Base-by-base conservation (phyloP, 371 early-diverging fungal genomes). In the Gilbertella persicaria region DNA sequence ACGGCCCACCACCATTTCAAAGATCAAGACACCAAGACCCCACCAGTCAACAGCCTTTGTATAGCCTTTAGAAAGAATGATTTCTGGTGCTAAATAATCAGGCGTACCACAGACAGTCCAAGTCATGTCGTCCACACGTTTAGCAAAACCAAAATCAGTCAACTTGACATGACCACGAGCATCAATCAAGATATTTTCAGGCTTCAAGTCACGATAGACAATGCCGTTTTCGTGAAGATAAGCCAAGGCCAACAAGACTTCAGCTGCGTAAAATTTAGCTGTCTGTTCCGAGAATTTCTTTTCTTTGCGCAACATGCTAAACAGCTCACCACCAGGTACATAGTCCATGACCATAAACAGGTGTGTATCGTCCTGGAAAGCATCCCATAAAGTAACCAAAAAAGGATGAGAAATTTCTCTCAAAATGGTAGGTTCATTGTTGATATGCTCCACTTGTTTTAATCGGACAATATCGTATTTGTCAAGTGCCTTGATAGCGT, bases 91-190 rank as follows among this genome's bases (percentile, higher is more conserved):
- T 57, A 91, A 58, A 62, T 95, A 92, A 55, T 97, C 98, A 9
- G 99, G 99, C 10, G 99, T 99, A 17, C 99, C 99, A 65, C 98
- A 98, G 19, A 98, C 83, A 5, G 97, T 97, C 93, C 94, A 94
- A 10, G 96, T 97, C 49, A 88, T 84, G 60, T 96, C 91, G 9
- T 90, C 86, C 0, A 97, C 90, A 55, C 89, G 79, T 66, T 98
- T 99, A 41, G 98, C 96, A 78, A 99, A 98, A 4, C 99, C 99
- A 79, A 99, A 97, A 71, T 99, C 99, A 5, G 97, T 96, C 46
- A 99, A 88, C 75, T 97, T 97, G 66, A 99, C 91, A 73, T 99
- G 95, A 3, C 99, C 99, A 53, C 79, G 75, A 17, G 77, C 69
- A 60, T 90, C 93, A 52, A 98, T 73, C 39, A 98, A 64, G 43